Base-by-base conservation (phyloP, 805 yeast species). In the Kodamaea neixiangensis region DNA sequence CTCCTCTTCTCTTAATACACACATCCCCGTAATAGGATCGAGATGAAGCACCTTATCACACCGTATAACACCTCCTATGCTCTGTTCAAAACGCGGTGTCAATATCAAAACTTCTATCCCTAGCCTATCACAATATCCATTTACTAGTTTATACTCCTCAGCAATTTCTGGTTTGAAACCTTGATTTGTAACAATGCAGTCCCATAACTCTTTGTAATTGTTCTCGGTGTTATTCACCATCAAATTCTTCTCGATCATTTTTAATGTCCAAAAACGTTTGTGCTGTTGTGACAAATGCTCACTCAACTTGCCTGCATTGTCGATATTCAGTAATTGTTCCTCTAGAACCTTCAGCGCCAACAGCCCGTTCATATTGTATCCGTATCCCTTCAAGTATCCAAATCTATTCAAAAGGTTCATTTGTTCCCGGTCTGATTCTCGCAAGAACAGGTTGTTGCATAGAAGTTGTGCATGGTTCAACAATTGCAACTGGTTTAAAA, bases 71-170 rank as follows among this genome's bases (percentile, higher is more conserved):
- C 78, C 78, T 3, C 87, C 87, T 15, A 73, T 60, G 13, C 62
- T 53, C 3, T 65, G 62, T 14, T 60, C 59, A 7, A 50, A 39
- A 11, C 55, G 52, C 9, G 62, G 40, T 56, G 56, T 49, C 51
- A 55, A 37, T 10, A 80, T 61, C n/a, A 77, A 79, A 17, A 81
- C 79, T 48, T 74, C 79, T 10, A 77, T 57, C 18, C 72, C 78
- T 29, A 78, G 61, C 25, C 80, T 81, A 47, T 63, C 55, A 54
- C 86, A 81, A 58, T 69, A 80, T 0, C 74, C 85, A 37, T 64
- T 64, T n/a, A 71, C 71, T 1, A 77, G 42, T 1, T 56, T 61
- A 4, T 51, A 45, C n/a, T 49, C 45, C 1, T 63, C 66, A 9
- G 54, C 54, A 4, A 54, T 39, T 13, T 37, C 41, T 15, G 41